phyloP scores from a whole-genome alignment of 495 filamentous ascomycete genomes.

The Lentithecium fluviatile region DNA sequence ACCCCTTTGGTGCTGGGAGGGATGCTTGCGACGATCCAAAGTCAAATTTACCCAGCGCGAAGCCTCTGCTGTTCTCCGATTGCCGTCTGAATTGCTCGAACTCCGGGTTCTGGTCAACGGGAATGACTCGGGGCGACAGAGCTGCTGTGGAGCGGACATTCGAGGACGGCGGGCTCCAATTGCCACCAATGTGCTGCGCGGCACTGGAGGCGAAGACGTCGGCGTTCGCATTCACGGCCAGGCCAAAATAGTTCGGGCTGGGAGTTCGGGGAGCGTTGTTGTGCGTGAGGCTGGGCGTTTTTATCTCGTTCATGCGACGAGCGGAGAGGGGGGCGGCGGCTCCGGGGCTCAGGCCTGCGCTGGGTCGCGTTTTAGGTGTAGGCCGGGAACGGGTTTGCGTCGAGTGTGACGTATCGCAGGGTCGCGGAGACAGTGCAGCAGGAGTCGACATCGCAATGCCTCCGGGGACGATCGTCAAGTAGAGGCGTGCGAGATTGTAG shows the following conservation, averaged over 20 bases:
- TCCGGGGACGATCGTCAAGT: conserved; percentile 3
- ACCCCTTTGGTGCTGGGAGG: conserved; percentile 48
- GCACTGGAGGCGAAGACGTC: conserved; percentile 61
- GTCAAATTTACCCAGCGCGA: conserved; percentile 27
- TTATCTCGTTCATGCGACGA: conserved; percentile 20
- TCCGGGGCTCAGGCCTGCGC: conserved; percentile 5
- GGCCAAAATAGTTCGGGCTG: conserved; percentile 82
- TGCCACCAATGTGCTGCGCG: conserved; percentile 57
- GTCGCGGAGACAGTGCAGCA: conserved; percentile 23
- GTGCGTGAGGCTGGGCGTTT: conserved; percentile 12
- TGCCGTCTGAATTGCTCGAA: conserved; percentile 74
- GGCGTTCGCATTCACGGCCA: conserved; percentile 59
- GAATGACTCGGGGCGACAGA: conserved; percentile 65
- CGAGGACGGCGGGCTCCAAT: conserved; percentile 70
- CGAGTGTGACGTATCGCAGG: conserved; percentile 11
- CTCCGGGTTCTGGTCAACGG: conserved; percentile 70
- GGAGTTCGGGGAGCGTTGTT: conserved; percentile 44
- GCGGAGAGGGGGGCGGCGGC: conserved; percentile 12
- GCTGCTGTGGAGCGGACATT: conserved; percentile 66
- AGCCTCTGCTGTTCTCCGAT: conserved; percentile 56
- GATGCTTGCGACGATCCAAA: conserved; percentile 35
- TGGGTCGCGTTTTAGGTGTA: conserved; percentile 15
- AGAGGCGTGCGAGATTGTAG: background rate
- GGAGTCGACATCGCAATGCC: conserved; percentile 28
- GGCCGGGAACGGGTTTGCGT: conserved; percentile 17